Conservation (phyloP, 768 basidiomycete species). For the Pleurotus platypus region DNA sequence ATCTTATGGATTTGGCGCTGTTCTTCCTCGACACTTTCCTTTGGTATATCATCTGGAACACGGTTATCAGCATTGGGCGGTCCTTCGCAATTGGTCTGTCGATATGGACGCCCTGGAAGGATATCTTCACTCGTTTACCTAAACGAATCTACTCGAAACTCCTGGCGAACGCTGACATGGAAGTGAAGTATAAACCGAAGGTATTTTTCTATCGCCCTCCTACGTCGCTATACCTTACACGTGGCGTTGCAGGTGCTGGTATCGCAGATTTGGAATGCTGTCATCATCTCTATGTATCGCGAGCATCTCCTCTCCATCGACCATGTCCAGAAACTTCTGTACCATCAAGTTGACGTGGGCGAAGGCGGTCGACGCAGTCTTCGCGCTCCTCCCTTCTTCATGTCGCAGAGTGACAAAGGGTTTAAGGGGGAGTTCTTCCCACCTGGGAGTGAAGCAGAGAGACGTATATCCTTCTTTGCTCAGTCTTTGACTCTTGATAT, state of each 20-base stretch:
- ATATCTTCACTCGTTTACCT: slow-evolving; percentile 92
- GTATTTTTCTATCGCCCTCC: slow-evolving; percentile 30
- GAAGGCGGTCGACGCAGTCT: slow-evolving; percentile 85
- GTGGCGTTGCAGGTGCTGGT: slow-evolving; percentile 70
- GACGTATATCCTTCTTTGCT: slow-evolving; percentile 98
- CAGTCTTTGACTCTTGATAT: slow-evolving; percentile 95
- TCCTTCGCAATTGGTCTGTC: slow-evolving; percentile 90
- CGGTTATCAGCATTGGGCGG: slow-evolving; percentile 84
- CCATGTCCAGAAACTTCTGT: slow-evolving; percentile 96
- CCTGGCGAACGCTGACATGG: slow-evolving; percentile 92
- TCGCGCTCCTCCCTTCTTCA: slow-evolving; percentile 96
- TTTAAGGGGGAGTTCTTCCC: slow-evolving; percentile 89
- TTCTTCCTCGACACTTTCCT: slow-evolving; percentile 99
- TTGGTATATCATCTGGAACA: slow-evolving; percentile 99
- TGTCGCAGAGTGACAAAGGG: slow-evolving; percentile 87
- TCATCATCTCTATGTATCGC: slow-evolving; percentile 99
- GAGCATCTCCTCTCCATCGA: slow-evolving; percentile 98
- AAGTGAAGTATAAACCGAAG: slow-evolving; percentile 99
- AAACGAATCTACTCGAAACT: slow-evolving; percentile 97
- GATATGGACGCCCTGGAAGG: slow-evolving; percentile 99
- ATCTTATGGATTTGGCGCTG: slow-evolving; percentile 93
- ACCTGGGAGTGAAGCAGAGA: slow-evolving; percentile 89
- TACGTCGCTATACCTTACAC: slow-evolving; percentile 3
- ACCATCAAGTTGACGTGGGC: slow-evolving; percentile 88
- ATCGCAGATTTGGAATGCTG: slow-evolving; percentile 99